Base-by-base conservation (phyloP, 75 land plant species). In the Picea sitchensis region DNA sequence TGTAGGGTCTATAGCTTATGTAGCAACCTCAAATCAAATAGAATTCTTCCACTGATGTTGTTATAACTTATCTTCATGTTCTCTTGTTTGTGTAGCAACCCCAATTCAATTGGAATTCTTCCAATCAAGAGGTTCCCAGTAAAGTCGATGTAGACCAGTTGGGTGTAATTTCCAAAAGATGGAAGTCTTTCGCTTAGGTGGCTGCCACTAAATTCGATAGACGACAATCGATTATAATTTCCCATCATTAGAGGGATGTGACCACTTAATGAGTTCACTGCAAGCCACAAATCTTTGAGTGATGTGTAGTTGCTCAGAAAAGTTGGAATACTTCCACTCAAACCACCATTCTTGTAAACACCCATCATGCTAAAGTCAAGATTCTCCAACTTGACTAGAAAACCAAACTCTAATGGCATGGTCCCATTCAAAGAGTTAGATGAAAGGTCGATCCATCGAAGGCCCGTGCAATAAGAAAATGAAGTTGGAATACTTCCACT, bases 361-460 rank as follows among this genome's bases (percentile, higher is more conserved):
- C 26, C 26, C 26, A 26, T 26, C 26, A 26, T 26, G 26, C 85
- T 64, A 14, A 90, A 78, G 8, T 75, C 58, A 14, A 88, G 78
- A 78, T 79, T 76, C 67, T 71, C 77, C 77, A 86, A 26, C 1
- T 77, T 20, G 2, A 54, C 36, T 17, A 86, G 63, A 58, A 38
- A 77, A 17, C 84, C 85, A 38, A 88, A 64, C 31, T 79, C 71
- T 0, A 13, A 72, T 30, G 96, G 96, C 14, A 94, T 87, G 26
- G 60, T 64, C 0, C 96, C 94, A 7, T 79, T 13, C 65, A 91
- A 77, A 20, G 57, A 76, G 74, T 94, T 94, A n/a, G 59, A 54
- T 5, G 94, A 91, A 17, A 87, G 58, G 69, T 91, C 92, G 14
- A 88, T 84, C 4, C 75, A 74, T n/a, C 87, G 86, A 21, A 83